These are phyloP conservation scores for Phialophora expanda DNA, from an alignment of 2,329 filamentous ascomycete species.

Conservation along the genomic window DNA sequence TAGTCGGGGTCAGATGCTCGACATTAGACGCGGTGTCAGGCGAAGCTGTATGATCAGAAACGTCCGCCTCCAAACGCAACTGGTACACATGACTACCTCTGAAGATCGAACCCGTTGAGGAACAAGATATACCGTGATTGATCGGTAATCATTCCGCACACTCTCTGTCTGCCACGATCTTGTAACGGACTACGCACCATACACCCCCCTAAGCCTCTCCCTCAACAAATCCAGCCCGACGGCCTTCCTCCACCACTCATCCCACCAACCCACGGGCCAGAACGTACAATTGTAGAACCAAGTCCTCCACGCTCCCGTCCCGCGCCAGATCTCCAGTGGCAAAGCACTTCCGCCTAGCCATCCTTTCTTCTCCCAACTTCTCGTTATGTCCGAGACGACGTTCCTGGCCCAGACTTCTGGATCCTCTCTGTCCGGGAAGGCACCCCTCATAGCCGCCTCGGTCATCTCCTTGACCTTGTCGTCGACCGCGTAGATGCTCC, in stretches of 20 bases:
- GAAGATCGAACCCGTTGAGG: too few relatives aligned
- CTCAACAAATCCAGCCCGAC: conserved; percentile 30
- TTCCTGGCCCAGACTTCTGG: conserved; percentile 28
- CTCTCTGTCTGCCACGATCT: too few relatives aligned
- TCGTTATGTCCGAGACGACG: conserved; percentile 26
- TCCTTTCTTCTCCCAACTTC: conserved; percentile 10
- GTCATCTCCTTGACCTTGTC: conserved; percentile 23
- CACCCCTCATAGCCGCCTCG: conserved; percentile 31
- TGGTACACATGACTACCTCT: too few relatives aligned
- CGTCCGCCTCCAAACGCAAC: too few relatives aligned
- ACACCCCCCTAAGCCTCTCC: conserved; percentile 15
- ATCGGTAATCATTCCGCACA: too few relatives aligned
- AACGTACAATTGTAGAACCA: conserved; percentile 30
- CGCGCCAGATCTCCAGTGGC: conserved; percentile 32
- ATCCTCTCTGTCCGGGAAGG: conserved; percentile 32
- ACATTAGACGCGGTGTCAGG: neutral
- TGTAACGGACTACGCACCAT: conserved; percentile 3
- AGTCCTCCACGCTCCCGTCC: conserved; percentile 32
- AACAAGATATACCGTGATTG: too few relatives aligned
- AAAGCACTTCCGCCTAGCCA: neutral
- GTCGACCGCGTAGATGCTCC: conserved; percentile 26
- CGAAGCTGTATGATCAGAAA: neutral
- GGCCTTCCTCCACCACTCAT: conserved; percentile 30
- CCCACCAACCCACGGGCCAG: conserved; percentile 33
- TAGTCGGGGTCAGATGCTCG: too few relatives aligned